Conservation (phyloP, 2,329 filamentous ascomycete genomes). For the Aspergillus fumigatus region DNA sequence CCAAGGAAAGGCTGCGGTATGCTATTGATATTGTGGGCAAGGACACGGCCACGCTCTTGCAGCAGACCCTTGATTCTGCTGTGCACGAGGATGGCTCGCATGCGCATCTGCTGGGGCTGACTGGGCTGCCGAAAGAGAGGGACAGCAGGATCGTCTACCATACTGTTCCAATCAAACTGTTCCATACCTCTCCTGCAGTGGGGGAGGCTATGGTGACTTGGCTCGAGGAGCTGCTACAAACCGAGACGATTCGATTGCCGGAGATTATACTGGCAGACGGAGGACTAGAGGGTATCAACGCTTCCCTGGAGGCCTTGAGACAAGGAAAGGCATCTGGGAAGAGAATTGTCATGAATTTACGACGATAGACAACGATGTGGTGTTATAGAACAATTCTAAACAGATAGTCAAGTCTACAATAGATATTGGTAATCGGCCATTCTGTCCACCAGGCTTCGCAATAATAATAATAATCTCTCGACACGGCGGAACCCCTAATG, state of each 20-base stretch:
- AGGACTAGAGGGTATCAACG: slow-evolving; percentile 64
- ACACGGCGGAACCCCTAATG: no score
- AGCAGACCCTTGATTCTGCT: slow-evolving; percentile 45
- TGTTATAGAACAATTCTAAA: neutral
- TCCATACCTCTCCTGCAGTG: slow-evolving; percentile 62
- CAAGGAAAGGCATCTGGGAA: slow-evolving; percentile 64
- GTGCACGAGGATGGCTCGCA: slow-evolving; percentile 15
- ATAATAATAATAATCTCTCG: no score
- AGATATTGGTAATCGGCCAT: no score
- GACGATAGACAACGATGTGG: neutral
- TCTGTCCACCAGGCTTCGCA: no score
- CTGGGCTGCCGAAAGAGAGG: slow-evolving; percentile 59
- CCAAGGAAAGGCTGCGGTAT: slow-evolving; percentile 57
- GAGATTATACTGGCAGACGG: slow-evolving; percentile 62
- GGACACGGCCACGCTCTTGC: slow-evolving; percentile 57
- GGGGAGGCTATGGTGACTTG: slow-evolving; percentile 61
- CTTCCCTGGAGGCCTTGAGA: slow-evolving; percentile 61
- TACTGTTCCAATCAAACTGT: slow-evolving; percentile 69
- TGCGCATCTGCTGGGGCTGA: slow-evolving; percentile 63
- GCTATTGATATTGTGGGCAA: slow-evolving; percentile 64
- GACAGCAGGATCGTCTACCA: slow-evolving; percentile 51
- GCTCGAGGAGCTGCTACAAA: slow-evolving; percentile 62
- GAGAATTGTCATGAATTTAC: slow-evolving; percentile 57
- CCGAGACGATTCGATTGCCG: slow-evolving; percentile 52
- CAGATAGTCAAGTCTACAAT: no score